phyloP scores from a whole-genome alignment of 306 rosid genomes.

The Ammopiptanthus mongolicus region DNA sequence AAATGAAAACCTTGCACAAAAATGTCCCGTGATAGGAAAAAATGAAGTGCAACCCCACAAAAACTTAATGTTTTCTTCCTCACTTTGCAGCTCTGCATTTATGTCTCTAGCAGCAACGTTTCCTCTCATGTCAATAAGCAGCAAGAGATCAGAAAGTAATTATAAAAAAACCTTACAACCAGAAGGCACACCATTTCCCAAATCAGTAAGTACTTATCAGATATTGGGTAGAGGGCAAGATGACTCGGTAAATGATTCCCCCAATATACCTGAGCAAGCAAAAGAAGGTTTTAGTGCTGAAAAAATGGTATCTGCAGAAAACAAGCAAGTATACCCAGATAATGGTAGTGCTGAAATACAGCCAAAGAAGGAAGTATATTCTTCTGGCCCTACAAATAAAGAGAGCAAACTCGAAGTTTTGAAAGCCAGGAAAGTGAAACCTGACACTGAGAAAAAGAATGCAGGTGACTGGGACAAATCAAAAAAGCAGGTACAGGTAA shows the following conservation, averaged over 20 bases:
- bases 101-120: conserved; percentile 64
- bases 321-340: conserved; percentile 22
- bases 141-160: conserved; percentile 17
- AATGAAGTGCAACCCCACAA: background rate
- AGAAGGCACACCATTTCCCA: conserved; percentile 23
- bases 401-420: conserved; percentile 34
- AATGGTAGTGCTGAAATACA: conserved; percentile 24
- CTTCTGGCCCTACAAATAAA: conserved; percentile 23
- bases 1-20: background rate
- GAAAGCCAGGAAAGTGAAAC: conserved; percentile 45
- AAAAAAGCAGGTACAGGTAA: conserved; percentile 48
- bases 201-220: conserved; percentile 27
- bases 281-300: conserved; percentile 26
- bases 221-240: conserved; percentile 27
- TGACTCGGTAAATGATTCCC: conserved; percentile 19
- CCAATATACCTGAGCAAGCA: conserved; percentile 18
- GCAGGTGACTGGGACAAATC: conserved; percentile 68
- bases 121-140: conserved; percentile 33
- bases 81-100: conserved; percentile 61
- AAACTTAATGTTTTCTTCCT: background rate
- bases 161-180: conserved; percentile 26
- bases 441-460: conserved; percentile 35
- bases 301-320: conserved; percentile 25
- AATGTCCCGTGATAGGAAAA: background rate
- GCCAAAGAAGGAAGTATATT: conserved; percentile 28